Evolutionary conservation across 345 rosid species (phyloP).

Genomic region (Pelargonium nanum): DNA sequence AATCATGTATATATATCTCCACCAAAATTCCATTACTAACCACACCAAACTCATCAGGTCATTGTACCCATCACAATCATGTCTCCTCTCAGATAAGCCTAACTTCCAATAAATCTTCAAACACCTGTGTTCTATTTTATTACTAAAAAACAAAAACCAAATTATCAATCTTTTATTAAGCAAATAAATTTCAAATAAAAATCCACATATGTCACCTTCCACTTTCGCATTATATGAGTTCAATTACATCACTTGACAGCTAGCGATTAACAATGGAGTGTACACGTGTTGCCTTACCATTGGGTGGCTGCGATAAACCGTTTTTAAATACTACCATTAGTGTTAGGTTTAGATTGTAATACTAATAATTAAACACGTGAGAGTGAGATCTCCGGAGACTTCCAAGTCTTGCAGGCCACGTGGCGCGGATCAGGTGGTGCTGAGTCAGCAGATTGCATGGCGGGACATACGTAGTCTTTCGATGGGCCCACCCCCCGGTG

Average conservation of each 20-base stretch:
- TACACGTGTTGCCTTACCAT: not conserved
- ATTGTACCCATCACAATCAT: not conserved
- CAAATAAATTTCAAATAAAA: too few species aligned
- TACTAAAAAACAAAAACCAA: not conserved
- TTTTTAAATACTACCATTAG: not conserved
- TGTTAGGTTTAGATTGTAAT: not conserved
- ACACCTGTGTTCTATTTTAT: not conserved
- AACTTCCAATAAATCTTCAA: not conserved
- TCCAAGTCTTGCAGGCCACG: not conserved
- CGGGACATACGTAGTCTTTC: too few species aligned
- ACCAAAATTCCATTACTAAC: too few species aligned
- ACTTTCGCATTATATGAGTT: not conserved
- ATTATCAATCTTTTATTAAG: too few species aligned
- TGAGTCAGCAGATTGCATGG: not conserved
- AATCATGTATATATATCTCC: too few species aligned
- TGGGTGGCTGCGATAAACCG: not conserved
- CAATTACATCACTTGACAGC: not conserved
- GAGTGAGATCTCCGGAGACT: not conserved
- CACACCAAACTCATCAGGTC: too few species aligned
- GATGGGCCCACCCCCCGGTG: not conserved
- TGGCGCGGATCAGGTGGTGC: not conserved
- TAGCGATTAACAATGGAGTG: not conserved
- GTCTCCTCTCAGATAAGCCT: not conserved
- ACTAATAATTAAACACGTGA: not conserved
- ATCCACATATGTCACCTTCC: not conserved